Percentiles rank a stretch among this genome's conserved stretches.
phyloP scores from a whole-genome alignment of 139 green algal species.

The Picochlorum sp. region DNA sequence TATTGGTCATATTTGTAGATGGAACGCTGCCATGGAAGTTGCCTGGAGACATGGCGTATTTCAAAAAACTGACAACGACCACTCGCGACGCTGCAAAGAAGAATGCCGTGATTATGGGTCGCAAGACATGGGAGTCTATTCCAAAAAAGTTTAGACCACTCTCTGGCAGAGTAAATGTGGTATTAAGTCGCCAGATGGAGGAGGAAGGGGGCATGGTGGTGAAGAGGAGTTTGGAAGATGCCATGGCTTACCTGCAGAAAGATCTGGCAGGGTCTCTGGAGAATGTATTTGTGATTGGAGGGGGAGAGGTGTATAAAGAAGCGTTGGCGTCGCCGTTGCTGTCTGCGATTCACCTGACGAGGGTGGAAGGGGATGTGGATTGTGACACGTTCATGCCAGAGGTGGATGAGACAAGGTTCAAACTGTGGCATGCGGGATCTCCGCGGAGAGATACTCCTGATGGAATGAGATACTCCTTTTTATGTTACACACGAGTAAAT shows the following conservation, averaged over 20 bases:
- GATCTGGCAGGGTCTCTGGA: conserved; percentile 48
- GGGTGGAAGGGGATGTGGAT: conserved; percentile 50
- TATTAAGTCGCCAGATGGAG: conserved; percentile 47
- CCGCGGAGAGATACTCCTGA: conserved; percentile 33
- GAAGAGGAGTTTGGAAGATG: conserved; percentile 57
- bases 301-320: conserved; percentile 64
- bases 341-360: conserved; percentile 78
- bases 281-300: conserved; percentile 92
- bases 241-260: conserved; percentile 54
- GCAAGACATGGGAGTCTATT: conserved; percentile 95
- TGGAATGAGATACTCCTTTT: conserved; percentile 55
- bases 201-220: background rate
- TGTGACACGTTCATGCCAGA: conserved; percentile 87
- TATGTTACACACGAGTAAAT: conserved; percentile 52
- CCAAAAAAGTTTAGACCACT: conserved; percentile 86
- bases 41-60: conserved; percentile 86
- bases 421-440: conserved; percentile 53
- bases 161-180: conserved; percentile 84
- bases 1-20: conserved; percentile 4
- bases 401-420: conserved; percentile 51
- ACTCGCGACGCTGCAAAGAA: conserved; percentile 37
- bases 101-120: conserved; percentile 98
- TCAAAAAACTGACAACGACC: conserved; percentile 73
- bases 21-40: conserved; percentile 65
- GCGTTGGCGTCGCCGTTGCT: conserved; percentile 63